Base-by-base conservation (phyloP, 1,284 basidiomycete species). In the Boletus subluridellus region DNA sequence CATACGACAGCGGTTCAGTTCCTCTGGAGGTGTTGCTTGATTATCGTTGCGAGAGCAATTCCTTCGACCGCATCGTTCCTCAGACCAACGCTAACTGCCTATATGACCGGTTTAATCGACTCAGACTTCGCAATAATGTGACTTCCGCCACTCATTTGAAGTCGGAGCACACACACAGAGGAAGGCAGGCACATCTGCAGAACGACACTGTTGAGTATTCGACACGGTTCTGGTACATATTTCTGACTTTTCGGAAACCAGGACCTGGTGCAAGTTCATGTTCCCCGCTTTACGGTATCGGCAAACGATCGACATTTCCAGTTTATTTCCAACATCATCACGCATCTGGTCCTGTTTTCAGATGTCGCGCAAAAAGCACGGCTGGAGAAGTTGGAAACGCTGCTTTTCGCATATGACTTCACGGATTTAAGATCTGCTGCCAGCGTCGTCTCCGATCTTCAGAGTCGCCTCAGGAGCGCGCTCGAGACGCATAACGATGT, bases 101-200 rank as follows among this genome's bases (percentile, higher is more conserved):
- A 55, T 93, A 95, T 70, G 96, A 99, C 80, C 94, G 93, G 72
- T 98, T 98, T 79, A 98, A 99, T 73, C 86, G 90, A 49, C 81
- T 96, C 12, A 87, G 94, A 32, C 77, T 97, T 52, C 86, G 90
- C 45, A 92, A 89, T 67, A 87, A 84, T 59, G 76, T 85, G 7
- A 83, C 84, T 42, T 80, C 83, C 54, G 74, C 80, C 60, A 60
- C 75, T 60, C 73, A 72, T 63, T 49, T 73, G 9, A 71, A 63
- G 39, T 69, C 73, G 38, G 66, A 74, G 39, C 70, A 77, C 49
- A 63, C 68, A n/a, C 64, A 65, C 53, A 74, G 70, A 52, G 74
- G 77, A 44, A 73, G 73, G 24, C 79, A 82, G 55, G 82, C 84
- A 39, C 92, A 96, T 73, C 74, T 97, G 24, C 83, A 86, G 60